These are phyloP conservation scores for Neoarthrinium moseri DNA, from an alignment of 2,329 filamentous ascomycete species.

Conservation along the genomic window DNA sequence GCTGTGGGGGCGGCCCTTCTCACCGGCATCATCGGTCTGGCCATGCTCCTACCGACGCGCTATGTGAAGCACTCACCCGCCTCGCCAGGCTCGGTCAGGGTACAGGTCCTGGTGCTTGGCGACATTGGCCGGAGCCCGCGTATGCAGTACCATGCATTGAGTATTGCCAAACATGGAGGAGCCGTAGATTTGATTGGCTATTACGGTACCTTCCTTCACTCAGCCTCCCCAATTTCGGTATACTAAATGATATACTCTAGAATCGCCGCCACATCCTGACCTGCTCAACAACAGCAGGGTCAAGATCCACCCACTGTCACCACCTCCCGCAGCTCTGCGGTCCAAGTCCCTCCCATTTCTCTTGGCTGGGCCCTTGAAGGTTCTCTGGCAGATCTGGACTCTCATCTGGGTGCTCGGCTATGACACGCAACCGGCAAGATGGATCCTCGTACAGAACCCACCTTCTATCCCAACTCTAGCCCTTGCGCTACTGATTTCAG, in stretches of 20 bases:
- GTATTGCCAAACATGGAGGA: slow-evolving; percentile 79
- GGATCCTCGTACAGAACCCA: slow-evolving; percentile 92
- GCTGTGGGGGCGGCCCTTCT: slow-evolving; percentile 23
- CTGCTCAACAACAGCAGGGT: slow-evolving; percentile 69
- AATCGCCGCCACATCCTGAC: slow-evolving; percentile 79
- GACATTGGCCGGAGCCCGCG: slow-evolving; percentile 94
- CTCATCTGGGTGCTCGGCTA: slow-evolving; percentile 75
- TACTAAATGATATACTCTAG: slow-evolving; percentile 34
- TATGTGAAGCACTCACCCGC: slow-evolving; percentile 34
- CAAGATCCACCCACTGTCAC: slow-evolving; percentile 66
- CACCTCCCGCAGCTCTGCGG: slow-evolving; percentile 65
- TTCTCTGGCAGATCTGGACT: slow-evolving; percentile 74
- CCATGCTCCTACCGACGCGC: slow-evolving; percentile 33
- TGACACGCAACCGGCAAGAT: slow-evolving; percentile 69
- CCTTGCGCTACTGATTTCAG: slow-evolving; percentile 70
- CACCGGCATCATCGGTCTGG: slow-evolving; percentile 25
- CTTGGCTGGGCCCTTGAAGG: slow-evolving; percentile 77
- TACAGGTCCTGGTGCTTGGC: slow-evolving; percentile 88
- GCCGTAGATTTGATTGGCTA: slow-evolving; percentile 87
- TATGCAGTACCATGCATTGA: slow-evolving; percentile 98
- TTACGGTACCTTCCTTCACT: slow-evolving; percentile 53
- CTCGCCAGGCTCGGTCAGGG: slow-evolving; percentile 29
- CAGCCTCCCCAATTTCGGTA: background rate
- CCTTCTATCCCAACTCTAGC: slow-evolving; percentile 90
- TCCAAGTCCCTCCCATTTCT: slow-evolving; percentile 74